Conservation (phyloP, 768 basidiomycete species). For the Suillus variegatus region DNA sequence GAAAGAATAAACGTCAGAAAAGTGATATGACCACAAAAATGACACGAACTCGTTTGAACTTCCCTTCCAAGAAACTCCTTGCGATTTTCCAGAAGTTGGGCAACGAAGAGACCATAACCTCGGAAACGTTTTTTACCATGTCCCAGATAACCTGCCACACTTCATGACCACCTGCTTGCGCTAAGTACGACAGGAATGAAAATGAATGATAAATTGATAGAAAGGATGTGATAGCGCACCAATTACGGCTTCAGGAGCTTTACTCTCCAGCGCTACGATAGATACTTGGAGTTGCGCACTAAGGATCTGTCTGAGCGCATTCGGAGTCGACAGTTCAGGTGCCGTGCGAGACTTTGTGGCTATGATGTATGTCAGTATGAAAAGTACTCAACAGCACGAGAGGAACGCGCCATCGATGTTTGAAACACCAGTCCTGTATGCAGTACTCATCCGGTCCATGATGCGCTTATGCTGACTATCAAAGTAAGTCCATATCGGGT, state of each 20-base stretch:
- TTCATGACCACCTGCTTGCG: conserved; percentile 68
- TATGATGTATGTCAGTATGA: conserved; percentile 22
- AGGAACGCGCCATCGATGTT: conserved; percentile 46
- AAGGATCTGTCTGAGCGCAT: conserved; percentile 44
- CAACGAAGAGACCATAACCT: conserved; percentile 78
- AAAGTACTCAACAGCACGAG: conserved; percentile 9
- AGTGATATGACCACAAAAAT: neutral
- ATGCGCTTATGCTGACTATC: conserved; percentile 92
- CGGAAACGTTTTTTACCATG: conserved; percentile 86
- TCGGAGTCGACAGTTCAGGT: conserved; percentile 36
- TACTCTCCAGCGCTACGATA: conserved; percentile 59
- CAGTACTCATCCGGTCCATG: conserved; percentile 69
- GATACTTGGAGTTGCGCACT: conserved; percentile 62
- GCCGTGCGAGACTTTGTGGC: conserved; percentile 48
- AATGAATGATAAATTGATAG: neutral
- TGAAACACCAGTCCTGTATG: conserved; percentile 54
- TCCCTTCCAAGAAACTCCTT: conserved; percentile 89
- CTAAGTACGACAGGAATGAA: conserved; percentile 38
- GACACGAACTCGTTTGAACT: conserved; percentile 69
- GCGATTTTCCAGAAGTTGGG: conserved; percentile 96
- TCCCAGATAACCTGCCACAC: conserved; percentile 80
- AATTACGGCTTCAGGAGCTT: conserved; percentile 60
- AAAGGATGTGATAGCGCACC: conserved; percentile 40
- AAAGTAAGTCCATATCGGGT: conserved; percentile 95
- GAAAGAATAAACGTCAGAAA: conserved; percentile 15